A percentile compares a stretch with the other conserved stretches of the same genome.
Conservation (phyloP, 2,329 filamentous ascomycete genomes). For the Fusarium sp. region DNA sequence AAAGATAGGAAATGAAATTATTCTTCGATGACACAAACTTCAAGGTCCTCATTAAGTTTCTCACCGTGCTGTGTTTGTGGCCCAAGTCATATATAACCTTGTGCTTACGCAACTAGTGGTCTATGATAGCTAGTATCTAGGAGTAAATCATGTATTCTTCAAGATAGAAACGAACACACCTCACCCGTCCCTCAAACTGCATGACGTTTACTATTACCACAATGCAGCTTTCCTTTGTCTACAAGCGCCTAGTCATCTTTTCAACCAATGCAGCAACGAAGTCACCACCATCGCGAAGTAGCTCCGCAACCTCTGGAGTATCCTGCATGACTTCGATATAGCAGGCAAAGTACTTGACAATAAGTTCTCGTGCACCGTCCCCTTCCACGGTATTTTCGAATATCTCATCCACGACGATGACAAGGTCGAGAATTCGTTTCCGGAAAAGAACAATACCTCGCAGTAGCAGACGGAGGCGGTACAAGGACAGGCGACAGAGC, state of each 20-base stretch:
- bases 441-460: slow-evolving; percentile 24
- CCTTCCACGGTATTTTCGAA: slow-evolving; percentile 41
- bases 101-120: no score
- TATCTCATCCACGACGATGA: slow-evolving; percentile 33
- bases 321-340: slow-evolving; percentile 36
- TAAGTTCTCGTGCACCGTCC: slow-evolving; percentile 37
- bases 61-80: background rate
- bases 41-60: background rate
- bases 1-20: slow-evolving; percentile 47
- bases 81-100: background rate
- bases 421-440: slow-evolving; percentile 35
- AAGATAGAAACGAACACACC: no score
- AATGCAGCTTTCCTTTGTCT: background rate
- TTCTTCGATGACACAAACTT: slow-evolving; percentile 32
- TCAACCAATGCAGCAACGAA: slow-evolving; percentile 38
- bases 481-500: slow-evolving; percentile 33
- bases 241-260: slow-evolving; percentile 28
- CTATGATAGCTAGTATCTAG: no score
- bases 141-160: no score
- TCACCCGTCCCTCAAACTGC: no score
- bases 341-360: slow-evolving; percentile 40
- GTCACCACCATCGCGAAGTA: slow-evolving; percentile 34
- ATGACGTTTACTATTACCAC: no score
- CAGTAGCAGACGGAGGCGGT: slow-evolving; percentile 40
- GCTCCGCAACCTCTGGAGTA: slow-evolving; percentile 24